These are phyloP conservation scores for Phytophthora boehmeriae DNA, from an alignment of 352 stramenopile species.

Conservation along the genomic window DNA sequence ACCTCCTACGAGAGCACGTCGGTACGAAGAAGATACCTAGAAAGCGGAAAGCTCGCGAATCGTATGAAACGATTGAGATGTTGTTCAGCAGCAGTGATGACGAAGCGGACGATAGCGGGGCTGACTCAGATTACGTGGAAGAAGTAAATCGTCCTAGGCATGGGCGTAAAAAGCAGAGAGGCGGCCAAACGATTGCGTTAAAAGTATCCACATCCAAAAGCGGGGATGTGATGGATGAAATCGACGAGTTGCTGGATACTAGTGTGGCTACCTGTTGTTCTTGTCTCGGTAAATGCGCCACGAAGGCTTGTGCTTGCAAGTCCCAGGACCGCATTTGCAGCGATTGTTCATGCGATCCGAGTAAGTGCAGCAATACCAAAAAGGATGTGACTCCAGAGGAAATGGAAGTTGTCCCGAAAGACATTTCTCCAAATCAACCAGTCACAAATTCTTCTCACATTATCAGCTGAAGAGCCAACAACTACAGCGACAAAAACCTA, in stretches of 20 bases:
- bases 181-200: not conserved
- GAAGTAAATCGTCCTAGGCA: slow-evolving; percentile 29
- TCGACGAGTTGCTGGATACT: slow-evolving; percentile 55
- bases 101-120: slow-evolving; percentile 55
- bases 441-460: not conserved
- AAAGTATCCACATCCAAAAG: slow-evolving; percentile 5
- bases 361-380: slow-evolving; percentile 57
- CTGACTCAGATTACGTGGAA: slow-evolving; percentile 76
- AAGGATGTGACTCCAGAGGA: not conserved
- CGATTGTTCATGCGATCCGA: slow-evolving; percentile 60
- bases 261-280: slow-evolving; percentile 48
- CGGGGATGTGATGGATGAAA: slow-evolving; percentile 55
- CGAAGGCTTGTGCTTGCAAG: slow-evolving; percentile 70
- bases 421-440: too few relatives aligned
- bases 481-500: not conserved
- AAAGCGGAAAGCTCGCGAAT: slow-evolving; percentile 44
- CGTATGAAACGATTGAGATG: slow-evolving; percentile 50
- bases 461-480: not conserved
- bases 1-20: slow-evolving; percentile 25
- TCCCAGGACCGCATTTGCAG: slow-evolving; percentile 44
- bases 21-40: slow-evolving; percentile 42
- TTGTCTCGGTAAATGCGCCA: slow-evolving; percentile 79
- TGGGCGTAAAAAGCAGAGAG: slow-evolving; percentile 11
- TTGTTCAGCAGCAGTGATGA: slow-evolving; percentile 62
- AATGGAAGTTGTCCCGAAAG: not conserved